Base-by-base conservation (phyloP, 2,329 filamentous ascomycete species). In the Fusarium paranaense region DNA sequence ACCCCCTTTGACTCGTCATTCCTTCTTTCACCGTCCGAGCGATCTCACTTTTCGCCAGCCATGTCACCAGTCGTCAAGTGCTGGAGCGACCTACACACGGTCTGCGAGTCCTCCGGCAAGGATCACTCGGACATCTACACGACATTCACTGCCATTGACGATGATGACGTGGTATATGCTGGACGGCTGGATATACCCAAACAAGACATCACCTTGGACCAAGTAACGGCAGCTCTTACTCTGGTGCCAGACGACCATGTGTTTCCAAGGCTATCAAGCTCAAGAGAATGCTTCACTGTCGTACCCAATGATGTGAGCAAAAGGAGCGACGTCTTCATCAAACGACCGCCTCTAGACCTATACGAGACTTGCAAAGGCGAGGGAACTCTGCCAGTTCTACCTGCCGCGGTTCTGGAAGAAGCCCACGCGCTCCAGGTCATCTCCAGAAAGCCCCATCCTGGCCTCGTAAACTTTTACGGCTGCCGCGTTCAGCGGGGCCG, bases 341-440 rank as follows among this genome's bases (percentile, higher is more conserved):
- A 60, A 33, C 37, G 58, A 7, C 58, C 58, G 6, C 58, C 37
- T 14, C 27, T 60, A 45, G 58, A 45, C n/a, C 18, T 60, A 1
- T 60, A 60, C 27, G 58, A 60, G 4, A 60, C 25, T 18, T 60
- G 37, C 58, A 60, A 60, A 27, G 27, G 33, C 11, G 25, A 60
- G 25, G 58, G 37, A 16, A 45, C 18, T 32, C 58, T 60, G n/a
- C 37, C 58, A 6, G 58, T 60, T 27, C 30, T 60, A 4, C 58
- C 58, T 7, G 58, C 58, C 38, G 37, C 37, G 58, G 37, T 60
- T 18, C 58, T 60, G 8, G 58, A 60, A 22, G 58, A 60, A 38
- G 58, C 58, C n/a, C 58, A 60, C 38, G 58, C 58, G 2, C 58
- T 60, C 13, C 58, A 60, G 25, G 22, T 45, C 58, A 60, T 60